phyloP scores from a whole-genome alignment of 352 stramenopile genomes.

The Lagenidium giganteum region DNA sequence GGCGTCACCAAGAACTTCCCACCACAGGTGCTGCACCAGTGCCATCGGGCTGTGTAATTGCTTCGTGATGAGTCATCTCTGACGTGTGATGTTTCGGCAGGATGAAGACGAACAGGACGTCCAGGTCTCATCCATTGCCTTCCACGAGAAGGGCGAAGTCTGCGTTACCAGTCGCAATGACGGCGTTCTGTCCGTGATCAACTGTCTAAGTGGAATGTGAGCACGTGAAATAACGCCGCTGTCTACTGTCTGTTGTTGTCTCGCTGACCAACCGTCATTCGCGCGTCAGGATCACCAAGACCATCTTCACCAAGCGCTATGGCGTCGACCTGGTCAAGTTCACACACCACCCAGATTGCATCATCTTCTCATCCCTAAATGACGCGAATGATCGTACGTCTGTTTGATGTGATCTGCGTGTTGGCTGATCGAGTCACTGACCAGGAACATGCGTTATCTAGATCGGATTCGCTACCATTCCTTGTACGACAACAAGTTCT shows the following conservation, averaged over 20 bases:
- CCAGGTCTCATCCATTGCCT: slow-evolving; percentile 57
- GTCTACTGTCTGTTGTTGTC: neutral
- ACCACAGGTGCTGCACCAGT: slow-evolving; percentile 42
- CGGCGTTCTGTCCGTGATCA: slow-evolving; percentile 74
- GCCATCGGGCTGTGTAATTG: neutral
- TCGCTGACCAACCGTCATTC: neutral
- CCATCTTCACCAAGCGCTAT: slow-evolving; percentile 82
- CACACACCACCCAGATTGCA: slow-evolving; percentile 79
- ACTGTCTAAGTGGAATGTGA: slow-evolving; percentile 82
- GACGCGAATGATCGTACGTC: slow-evolving; percentile 63
- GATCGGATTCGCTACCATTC: slow-evolving; percentile 85
- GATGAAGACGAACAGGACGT: slow-evolving; percentile 67
- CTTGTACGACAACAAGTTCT: slow-evolving; percentile 87
- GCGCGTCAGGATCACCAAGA: slow-evolving; percentile 63
- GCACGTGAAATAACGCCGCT: slow-evolving; percentile 16
- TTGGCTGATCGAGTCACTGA: neutral
- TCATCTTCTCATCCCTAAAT: slow-evolving; percentile 83
- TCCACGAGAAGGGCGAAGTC: slow-evolving; percentile 74
- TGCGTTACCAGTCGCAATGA: slow-evolving; percentile 76
- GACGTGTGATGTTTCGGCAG: slow-evolving; percentile 11
- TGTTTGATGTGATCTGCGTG: neutral
- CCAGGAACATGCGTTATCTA: slow-evolving; percentile 12
- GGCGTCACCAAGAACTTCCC: slow-evolving; percentile 60
- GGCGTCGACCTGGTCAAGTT: slow-evolving; percentile 74
- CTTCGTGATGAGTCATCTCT: neutral